These are phyloP conservation scores for Metarhizium robertsii DNA, from an alignment of 2,329 filamentous ascomycete species.

Conservation along the genomic window DNA sequence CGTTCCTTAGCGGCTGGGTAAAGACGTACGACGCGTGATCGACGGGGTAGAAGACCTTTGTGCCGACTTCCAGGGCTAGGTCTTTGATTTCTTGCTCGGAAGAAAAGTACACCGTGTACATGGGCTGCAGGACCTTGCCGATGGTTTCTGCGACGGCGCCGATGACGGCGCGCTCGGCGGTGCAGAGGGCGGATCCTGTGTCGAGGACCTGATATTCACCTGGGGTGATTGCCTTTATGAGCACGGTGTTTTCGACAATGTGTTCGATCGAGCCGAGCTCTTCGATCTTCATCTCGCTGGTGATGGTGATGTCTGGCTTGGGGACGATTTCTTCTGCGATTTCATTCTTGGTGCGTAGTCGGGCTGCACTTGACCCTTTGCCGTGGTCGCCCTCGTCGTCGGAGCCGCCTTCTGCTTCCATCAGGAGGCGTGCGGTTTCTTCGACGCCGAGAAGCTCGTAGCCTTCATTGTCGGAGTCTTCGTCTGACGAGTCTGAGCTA, in stretches of 20 bases:
- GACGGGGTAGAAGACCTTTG: constrained; percentile 69
- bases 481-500: constrained; percentile 49
- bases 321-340: constrained; percentile 51
- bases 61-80: constrained; percentile 58
- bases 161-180: constrained; percentile 63
- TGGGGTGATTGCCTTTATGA: constrained; percentile 69
- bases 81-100: constrained; percentile 58
- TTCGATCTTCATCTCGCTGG: constrained; percentile 65
- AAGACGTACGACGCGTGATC: constrained; percentile 77
- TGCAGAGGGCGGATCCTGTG: constrained; percentile 73
- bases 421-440: constrained; percentile 75
- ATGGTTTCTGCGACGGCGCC: constrained; percentile 80
- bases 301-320: constrained; percentile 72
- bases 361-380: constrained; percentile 28
- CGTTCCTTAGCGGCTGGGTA: constrained; percentile 66
- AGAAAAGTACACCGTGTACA: constrained; percentile 75
- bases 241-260: constrained; percentile 66
- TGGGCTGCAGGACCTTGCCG: constrained; percentile 74
- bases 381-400: constrained; percentile 61
- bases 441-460: constrained; percentile 71
- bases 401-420: constrained; percentile 71
- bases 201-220: constrained; percentile 83
- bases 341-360: constrained; percentile 78
- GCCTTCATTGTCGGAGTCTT: constrained; percentile 47
- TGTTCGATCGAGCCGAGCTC: constrained; percentile 67